These are phyloP conservation scores for Monosporascus ibericus DNA, from an alignment of 2,329 filamentous ascomycete species.

Conservation along the genomic window DNA sequence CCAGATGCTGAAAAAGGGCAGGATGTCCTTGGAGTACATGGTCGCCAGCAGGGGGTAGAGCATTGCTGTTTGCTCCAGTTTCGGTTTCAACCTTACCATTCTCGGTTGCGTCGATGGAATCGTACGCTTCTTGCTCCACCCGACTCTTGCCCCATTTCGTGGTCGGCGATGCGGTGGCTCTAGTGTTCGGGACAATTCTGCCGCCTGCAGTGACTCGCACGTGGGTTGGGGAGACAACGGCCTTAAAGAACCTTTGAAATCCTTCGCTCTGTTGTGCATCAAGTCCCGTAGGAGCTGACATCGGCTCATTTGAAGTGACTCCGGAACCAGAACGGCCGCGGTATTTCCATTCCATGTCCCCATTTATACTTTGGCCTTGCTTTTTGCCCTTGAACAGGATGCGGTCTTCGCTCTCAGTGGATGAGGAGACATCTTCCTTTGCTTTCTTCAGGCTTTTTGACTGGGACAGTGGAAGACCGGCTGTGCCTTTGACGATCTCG, in stretches of 20 bases:
- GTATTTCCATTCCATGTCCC: conserved; percentile 34
- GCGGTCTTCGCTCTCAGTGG: conserved; percentile 30
- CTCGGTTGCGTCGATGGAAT: conserved; percentile 17
- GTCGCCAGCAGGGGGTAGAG: conserved; percentile 12
- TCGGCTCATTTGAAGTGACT: conserved; percentile 37
- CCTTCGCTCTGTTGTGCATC: conserved; percentile 55
- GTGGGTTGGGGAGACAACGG: conserved; percentile 61
- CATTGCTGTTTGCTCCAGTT: conserved; percentile 6
- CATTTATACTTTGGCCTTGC: conserved; percentile 13
- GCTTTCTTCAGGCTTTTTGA: conserved; percentile 19
- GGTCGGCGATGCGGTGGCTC: conserved; percentile 46
- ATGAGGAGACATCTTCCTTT: conserved; percentile 28
- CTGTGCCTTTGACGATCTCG: conserved; percentile 23
- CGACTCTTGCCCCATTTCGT: conserved; percentile 43
- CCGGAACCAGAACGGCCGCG: conserved; percentile 40
- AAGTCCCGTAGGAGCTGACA: conserved; percentile 47
- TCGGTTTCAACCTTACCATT: conserved; percentile 8
- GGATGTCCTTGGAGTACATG: conserved; percentile 10
- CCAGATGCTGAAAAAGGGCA: conserved; percentile 19
- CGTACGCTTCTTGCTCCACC: conserved; percentile 15
- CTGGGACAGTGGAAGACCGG: conserved; percentile 13
- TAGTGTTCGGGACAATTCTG: conserved; percentile 60
- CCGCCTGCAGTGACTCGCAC: conserved; percentile 62
- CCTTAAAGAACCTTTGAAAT: conserved; percentile 63
- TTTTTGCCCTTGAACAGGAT: conserved; percentile 31